These are phyloP conservation scores for Phytopythium vexans DNA, from an alignment of 352 stramenopile species.

Conservation along the genomic window DNA sequence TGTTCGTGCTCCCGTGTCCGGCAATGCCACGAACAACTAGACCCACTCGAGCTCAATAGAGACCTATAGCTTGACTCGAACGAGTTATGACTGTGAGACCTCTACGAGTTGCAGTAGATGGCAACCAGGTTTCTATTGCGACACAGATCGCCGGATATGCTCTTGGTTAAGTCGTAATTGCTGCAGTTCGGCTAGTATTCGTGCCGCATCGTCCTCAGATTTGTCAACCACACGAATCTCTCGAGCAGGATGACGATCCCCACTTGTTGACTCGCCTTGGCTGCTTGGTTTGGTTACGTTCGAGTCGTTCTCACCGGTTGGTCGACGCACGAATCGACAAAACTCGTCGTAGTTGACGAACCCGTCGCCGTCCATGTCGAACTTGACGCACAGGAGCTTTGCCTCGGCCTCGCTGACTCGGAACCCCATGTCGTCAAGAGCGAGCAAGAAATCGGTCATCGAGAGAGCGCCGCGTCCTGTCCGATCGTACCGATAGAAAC, in stretches of 20 bases:
- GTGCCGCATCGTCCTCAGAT: conserved; percentile 6
- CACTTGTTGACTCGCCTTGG: no score
- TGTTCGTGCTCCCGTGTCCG: no score
- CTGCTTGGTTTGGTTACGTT: no score
- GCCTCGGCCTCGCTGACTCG: conserved; percentile 38
- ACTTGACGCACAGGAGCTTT: conserved; percentile 44
- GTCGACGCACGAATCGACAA: conserved; percentile 36
- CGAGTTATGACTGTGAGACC: not conserved
- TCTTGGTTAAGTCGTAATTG: conserved; percentile 33
- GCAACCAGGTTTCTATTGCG: no score
- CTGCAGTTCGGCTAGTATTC: conserved; percentile 43
- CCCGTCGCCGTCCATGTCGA: conserved; percentile 46
- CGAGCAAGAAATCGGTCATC: conserved; percentile 39
- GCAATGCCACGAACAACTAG: not conserved
- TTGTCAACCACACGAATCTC: not conserved
- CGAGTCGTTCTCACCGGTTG: not conserved
- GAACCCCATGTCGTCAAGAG: conserved; percentile 53
- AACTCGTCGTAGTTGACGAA: conserved; percentile 69
- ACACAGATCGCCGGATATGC: conserved; percentile 17
- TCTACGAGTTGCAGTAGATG: not conserved
- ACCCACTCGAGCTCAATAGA: not conserved
- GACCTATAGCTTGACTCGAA: conserved; percentile 12
- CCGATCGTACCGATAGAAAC: conserved; percentile 54
- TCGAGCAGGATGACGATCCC: not conserved
- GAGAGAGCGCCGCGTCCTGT: conserved; percentile 31